Conservation (phyloP, 2,329 filamentous ascomycete species). For the Exophiala xenobiotica region DNA sequence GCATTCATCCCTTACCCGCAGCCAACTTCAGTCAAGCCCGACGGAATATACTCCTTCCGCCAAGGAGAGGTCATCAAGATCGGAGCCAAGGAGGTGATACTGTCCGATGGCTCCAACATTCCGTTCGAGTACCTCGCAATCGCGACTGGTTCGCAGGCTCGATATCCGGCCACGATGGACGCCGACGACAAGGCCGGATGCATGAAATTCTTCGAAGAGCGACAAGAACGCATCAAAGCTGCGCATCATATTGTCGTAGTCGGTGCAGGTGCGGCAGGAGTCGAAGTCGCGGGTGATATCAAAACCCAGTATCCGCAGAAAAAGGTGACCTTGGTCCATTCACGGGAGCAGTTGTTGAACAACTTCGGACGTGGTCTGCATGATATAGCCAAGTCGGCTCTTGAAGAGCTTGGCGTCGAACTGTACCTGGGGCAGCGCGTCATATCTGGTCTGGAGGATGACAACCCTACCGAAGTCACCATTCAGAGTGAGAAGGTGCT, state of each 20-base stretch:
- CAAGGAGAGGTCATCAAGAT: conserved; percentile 45
- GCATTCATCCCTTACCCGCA: conserved; percentile 61
- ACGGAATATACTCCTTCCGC: conserved; percentile 42
- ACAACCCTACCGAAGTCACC: conserved; percentile 14
- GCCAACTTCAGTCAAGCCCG: conserved; percentile 39
- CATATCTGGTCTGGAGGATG: conserved; percentile 10
- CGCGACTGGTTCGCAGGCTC: conserved; percentile 52
- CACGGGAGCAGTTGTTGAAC: conserved; percentile 36
- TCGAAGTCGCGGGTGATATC: conserved; percentile 52
- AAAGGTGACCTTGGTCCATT: conserved; percentile 49
- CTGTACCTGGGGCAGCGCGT: conserved; percentile 24
- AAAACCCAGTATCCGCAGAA: conserved; percentile 51
- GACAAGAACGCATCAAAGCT: conserved; percentile 38
- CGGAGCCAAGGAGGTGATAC: conserved; percentile 38
- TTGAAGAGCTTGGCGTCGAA: conserved; percentile 28
- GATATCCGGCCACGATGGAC: conserved; percentile 5
- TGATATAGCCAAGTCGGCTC: conserved; percentile 14
- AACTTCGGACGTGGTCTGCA: conserved; percentile 28
- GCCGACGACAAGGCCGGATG: conserved; percentile 17
- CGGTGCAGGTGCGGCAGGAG: conserved; percentile 52
- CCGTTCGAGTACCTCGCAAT: conserved; percentile 56
- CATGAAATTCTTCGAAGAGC: conserved; percentile 17
- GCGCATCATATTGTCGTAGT: conserved; percentile 49
- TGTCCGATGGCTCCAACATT: conserved; percentile 47
- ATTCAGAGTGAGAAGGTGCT: conserved; percentile 17